phyloP scores from a whole-genome alignment of 495 filamentous ascomycete genomes.

The Aspergillus campestris region DNA sequence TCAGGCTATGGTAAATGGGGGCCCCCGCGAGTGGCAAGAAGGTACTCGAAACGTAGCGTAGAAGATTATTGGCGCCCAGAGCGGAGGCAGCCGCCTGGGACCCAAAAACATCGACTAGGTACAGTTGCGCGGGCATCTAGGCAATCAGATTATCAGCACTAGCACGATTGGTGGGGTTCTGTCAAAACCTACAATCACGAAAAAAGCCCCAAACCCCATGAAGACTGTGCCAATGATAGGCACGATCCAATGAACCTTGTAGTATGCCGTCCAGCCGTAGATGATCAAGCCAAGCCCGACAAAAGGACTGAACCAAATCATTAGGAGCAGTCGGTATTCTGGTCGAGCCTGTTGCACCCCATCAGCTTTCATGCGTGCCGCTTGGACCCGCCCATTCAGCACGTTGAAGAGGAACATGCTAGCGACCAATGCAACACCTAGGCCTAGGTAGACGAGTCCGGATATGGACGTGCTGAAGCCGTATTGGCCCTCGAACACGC shows the following conservation, averaged over 20 bases:
- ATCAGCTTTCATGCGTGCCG: conserved; percentile 7
- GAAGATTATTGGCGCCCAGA: conserved; percentile 18
- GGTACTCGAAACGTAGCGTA: conserved; percentile 13
- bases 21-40: conserved; percentile 15
- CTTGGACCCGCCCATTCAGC: conserved; percentile 16
- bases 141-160: neutral
- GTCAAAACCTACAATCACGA: conserved; percentile 12
- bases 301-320: conserved; percentile 17
- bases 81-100: conserved; percentile 23
- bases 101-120: conserved; percentile 29
- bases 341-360: conserved; percentile 10
- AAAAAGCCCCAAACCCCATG: conserved; percentile 23
- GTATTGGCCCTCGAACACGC: conserved; percentile 25
- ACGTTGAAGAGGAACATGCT: conserved; percentile 16
- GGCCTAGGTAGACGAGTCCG: conserved; percentile 28
- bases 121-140: conserved; percentile 22
- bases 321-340: conserved; percentile 24
- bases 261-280: conserved; percentile 31
- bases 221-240: conserved; percentile 27
- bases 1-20: conserved; percentile 9
- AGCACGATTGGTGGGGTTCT: neutral
- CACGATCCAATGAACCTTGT: conserved; percentile 27
- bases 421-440: conserved; percentile 22
- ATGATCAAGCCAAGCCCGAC: conserved; percentile 24
- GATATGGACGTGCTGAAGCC: conserved; percentile 18